phyloP scores from a whole-genome alignment of 2,329 filamentous ascomycete genomes.

The Aspergillus udagawae region DNA sequence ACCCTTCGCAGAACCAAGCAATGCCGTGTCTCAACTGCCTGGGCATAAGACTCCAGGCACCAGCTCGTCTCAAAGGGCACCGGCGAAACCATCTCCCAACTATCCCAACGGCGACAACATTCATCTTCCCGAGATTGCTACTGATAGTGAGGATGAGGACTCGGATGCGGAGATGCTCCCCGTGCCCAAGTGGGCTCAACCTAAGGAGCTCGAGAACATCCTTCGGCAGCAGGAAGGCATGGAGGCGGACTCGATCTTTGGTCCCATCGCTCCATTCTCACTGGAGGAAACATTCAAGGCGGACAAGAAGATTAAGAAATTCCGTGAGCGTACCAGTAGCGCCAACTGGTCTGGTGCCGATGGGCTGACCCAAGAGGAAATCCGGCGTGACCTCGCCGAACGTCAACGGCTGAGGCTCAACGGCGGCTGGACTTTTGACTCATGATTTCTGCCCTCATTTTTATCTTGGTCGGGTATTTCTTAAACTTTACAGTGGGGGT shows the following conservation, averaged over 20 bases:
- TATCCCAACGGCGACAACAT: conserved; percentile 89
- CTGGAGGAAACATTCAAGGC: conserved; percentile 97
- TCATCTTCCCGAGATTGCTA: conserved; percentile 89
- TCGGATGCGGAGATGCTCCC: conserved; percentile 58
- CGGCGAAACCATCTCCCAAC: conserved; percentile 67
- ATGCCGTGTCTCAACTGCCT: conserved; percentile 43
- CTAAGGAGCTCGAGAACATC: conserved; percentile 71
- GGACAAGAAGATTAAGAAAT: conserved; percentile 83
- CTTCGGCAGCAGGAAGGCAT: conserved; percentile 75
- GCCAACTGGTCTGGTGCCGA: conserved; percentile 89
- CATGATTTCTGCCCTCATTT: conserved; percentile 21
- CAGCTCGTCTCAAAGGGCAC: conserved; percentile 32
- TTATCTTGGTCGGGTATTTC: not conserved
- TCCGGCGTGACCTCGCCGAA: conserved; percentile 72
- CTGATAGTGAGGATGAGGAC: conserved; percentile 87
- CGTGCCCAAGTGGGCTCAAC: conserved; percentile 82
- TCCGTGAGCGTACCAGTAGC: conserved; percentile 85
- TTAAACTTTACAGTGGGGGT: conserved; percentile 1
- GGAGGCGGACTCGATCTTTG: conserved; percentile 80
- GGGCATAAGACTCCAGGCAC: conserved; percentile 66
- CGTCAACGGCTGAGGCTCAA: conserved; percentile 75
- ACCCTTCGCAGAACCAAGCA: conserved; percentile 72
- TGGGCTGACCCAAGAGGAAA: conserved; percentile 80
- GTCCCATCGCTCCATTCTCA: conserved; percentile 78
- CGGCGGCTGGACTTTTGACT: conserved; percentile 77